Evolutionary conservation across 371 early-diverging fungal genomes (phyloP).

Genomic region (Mortierella sp.): DNA sequence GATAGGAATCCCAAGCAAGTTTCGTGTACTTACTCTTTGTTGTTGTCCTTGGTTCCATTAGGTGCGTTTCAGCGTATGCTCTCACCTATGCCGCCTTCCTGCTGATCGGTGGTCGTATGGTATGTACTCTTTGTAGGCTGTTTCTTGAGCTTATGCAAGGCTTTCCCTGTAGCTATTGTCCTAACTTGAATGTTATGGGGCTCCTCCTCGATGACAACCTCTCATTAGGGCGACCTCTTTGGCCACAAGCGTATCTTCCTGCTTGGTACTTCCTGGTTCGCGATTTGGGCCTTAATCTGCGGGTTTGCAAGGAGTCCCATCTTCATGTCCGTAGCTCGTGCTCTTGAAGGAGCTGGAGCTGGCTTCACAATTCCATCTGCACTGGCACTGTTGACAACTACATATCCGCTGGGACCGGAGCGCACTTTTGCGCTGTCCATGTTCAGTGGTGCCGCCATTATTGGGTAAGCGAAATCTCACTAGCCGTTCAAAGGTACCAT

Average conservation of each 20-base stretch:
- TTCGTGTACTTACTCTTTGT: constrained; percentile 6
- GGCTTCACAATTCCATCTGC: constrained; percentile 57
- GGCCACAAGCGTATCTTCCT: constrained; percentile 57
- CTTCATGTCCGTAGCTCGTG: constrained; percentile 59
- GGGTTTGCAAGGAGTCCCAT: constrained; percentile 55
- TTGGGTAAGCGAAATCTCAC: no score
- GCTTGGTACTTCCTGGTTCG: constrained; percentile 55
- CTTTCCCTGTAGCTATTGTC: no score
- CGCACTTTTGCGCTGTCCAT: constrained; percentile 45
- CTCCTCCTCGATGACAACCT: no score
- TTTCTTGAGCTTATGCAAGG: no score
- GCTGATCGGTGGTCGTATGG: constrained; percentile 56
- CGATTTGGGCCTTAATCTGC: constrained; percentile 44
- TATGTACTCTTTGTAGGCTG: constrained; percentile 2
- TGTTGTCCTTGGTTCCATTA: no score
- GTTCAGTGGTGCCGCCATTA: constrained; percentile 37
- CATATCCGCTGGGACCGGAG: constrained; percentile 31
- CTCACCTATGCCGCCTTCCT: constrained; percentile 59
- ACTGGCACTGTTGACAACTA: constrained; percentile 30
- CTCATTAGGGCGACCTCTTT: constrained; percentile 56
- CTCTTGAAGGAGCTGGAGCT: constrained; percentile 59
- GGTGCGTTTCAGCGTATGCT: no score
- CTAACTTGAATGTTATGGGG: no score
- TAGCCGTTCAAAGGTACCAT: no score
- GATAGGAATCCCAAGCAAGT: no score